Conservation (phyloP, 2,329 filamentous ascomycete genomes). For the Colletotrichum sp. region DNA sequence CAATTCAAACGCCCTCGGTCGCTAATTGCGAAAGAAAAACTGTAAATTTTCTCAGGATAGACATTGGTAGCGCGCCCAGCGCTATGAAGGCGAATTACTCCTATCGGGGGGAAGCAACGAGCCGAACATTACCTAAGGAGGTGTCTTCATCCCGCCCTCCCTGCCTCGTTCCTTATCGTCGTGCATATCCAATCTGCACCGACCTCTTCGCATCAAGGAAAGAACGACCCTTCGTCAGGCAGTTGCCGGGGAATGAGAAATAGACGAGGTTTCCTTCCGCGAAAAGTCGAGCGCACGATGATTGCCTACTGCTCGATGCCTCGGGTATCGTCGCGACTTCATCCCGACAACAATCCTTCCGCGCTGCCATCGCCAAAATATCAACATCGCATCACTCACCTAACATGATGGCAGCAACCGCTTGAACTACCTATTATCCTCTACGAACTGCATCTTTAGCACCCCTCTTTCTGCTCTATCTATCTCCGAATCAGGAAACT, state of each 20-base stretch:
- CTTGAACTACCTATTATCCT: background rate
- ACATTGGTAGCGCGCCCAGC: background rate
- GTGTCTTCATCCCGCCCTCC: background rate
- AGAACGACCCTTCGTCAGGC: background rate
- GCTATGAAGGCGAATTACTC: fast-evolving
- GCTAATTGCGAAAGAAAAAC: background rate
- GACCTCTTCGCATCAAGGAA: background rate
- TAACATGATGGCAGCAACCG: background rate
- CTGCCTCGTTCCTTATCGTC: background rate
- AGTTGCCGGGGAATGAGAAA: background rate
- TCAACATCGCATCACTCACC: background rate
- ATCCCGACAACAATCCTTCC: background rate
- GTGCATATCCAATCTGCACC: background rate
- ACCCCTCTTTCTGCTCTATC: background rate
- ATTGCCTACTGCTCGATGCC: background rate
- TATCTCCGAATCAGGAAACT: background rate
- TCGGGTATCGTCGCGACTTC: background rate
- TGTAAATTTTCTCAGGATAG: background rate
- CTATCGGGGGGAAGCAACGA: background rate
- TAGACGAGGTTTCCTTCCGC: background rate
- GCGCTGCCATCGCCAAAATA: background rate
- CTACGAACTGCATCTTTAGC: background rate
- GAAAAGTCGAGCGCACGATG: background rate
- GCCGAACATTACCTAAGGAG: background rate
- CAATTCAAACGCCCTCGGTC: fast-evolving